A percentile compares a stretch with the other conserved stretches of the same genome.
Evolutionary conservation across 208 protist genomes (phyloP).

Genomic region (Naegleria gruberi): DNA sequence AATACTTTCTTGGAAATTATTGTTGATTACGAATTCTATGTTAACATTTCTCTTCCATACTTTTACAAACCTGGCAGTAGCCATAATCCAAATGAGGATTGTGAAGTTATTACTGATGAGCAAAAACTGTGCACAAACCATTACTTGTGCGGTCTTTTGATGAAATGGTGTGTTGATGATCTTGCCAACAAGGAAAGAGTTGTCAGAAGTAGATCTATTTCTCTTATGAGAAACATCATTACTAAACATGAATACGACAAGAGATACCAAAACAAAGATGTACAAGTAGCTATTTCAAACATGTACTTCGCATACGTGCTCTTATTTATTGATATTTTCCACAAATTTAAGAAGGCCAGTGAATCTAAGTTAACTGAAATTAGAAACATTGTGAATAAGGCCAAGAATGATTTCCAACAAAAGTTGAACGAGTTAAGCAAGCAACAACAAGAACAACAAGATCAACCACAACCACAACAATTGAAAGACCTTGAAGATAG

Average conservation of each 20-base stretch:
- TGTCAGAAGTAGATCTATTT: not conserved
- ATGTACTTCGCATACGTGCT: not conserved
- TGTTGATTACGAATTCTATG: slow-evolving; percentile 46
- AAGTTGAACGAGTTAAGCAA: not conserved
- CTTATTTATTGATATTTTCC: not conserved
- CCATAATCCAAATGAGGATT: not conserved
- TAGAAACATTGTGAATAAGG: not conserved
- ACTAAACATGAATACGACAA: slow-evolving; percentile 16
- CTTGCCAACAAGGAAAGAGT: not conserved
- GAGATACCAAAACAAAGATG: not conserved
- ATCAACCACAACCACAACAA: not conserved
- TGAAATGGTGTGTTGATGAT: not conserved
- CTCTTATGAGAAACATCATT: not conserved
- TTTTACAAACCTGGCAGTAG: not conserved
- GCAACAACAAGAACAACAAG: not conserved
- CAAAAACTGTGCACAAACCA: not conserved
- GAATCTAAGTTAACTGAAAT: not conserved
- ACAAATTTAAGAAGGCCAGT: not conserved
- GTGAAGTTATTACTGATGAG: not conserved
- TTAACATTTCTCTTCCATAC: slow-evolving; percentile 43
- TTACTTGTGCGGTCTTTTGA: not conserved
- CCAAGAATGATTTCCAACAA: not conserved
- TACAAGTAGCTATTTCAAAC: not conserved
- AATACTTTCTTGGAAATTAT: slow-evolving; percentile 47
- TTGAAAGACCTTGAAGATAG: not conserved